Evolutionary conservation across 2,329 filamentous ascomycete species (phyloP), one percentile per base, ranked within the genome.

Genomic region (Bipolaris victoriae): DNA sequence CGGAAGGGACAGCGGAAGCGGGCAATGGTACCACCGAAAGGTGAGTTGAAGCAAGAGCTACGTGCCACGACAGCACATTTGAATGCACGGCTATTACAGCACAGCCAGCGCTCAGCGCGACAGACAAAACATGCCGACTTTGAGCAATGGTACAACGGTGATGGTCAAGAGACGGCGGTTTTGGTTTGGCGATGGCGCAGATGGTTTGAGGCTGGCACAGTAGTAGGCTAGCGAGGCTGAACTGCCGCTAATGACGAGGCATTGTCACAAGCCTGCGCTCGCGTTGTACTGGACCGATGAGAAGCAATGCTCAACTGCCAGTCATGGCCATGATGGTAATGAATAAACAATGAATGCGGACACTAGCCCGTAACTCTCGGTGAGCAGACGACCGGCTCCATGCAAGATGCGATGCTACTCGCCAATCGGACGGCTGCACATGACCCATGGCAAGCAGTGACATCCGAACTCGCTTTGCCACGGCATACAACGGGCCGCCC

Each of bases 401-500:
- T 63, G 69, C 67, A 69, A 67, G 43, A 53, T 35, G 36, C 44
- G 66, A 68, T 64, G 58, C 53, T 52, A 7, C 52, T 54, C 48
- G 45, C 52, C 43, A 60, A 53, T 51, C 47, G 52, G 41, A 52
- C 37, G 16, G 29, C 45, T 58, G 61, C 69, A 63, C 69, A 69
- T 73, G 69, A 71, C 68, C 59, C 51, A 33, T 52, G 47, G 57
- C 52, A 50, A 60, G 61, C 60, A 58, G 50, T 61, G 52, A 58
- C 58, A 62, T 47, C n/a, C n/a, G 41, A 40, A 18, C 57, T 67
- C 71, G 71, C 69, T 73, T 74, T 71, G 35, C 62, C 26, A 65
- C 71, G 71, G 71, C 68, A 68, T 59, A 58, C 61, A 47, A 67
- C 71, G 69, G 70, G 67, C 65, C 57, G 58, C 55, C 47, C 60